Evolutionary conservation across 139 green algal genomes (phyloP), one percentile per base, ranked within the genome.

Genomic region (Volvox africanus): DNA sequence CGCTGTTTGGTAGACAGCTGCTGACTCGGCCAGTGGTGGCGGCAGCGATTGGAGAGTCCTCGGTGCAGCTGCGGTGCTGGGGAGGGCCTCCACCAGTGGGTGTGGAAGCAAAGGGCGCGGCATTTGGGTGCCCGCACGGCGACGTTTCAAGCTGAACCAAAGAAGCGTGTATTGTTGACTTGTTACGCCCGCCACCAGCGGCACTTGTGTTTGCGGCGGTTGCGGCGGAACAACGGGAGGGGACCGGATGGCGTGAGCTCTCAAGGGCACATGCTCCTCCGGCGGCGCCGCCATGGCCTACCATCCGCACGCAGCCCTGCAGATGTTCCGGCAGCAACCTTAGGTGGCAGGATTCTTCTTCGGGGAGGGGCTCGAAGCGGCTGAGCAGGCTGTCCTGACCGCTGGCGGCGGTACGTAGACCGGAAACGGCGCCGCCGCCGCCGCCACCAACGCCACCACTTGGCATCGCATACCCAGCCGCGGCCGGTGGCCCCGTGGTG

Each of bases 291-390:
- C 28, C 61, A 32, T 28, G 26, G 80, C 50, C 50, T 28, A 1
- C 33, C 18, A 24, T 14, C 26, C 21, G 65, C 11, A 73, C 2
- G 65, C 24, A 73, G 65, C n/a, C 22, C 16, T 14, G 12, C 11
- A n/a, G 20, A 12, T 87, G 55, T 2, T 68, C 22, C 35, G 22
- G 65, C 22, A 21, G 68, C 32, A 71, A 19, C 22, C 37, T 26
- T 21, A 80, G 62, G 28, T 89, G 85, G 44, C 69, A 89, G 13
- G 85, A 89, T 68, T 89, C 69, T 6, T 55, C 35, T 50, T 89
- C 85, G 12, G 85, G 85, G 11, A 89, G 85, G 24, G 85, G 69
- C 85, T 82, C 85, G 17, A 89, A 68, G 2, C 85, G 85, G 28
- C 17, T 71, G 17, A 30, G 55, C 24, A 20, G 0, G 14, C 17